Evolutionary conservation across 352 stramenopile species (phyloP), one percentile per base, ranked within the genome.

Genomic region (Globisporangium carolinianum): DNA sequence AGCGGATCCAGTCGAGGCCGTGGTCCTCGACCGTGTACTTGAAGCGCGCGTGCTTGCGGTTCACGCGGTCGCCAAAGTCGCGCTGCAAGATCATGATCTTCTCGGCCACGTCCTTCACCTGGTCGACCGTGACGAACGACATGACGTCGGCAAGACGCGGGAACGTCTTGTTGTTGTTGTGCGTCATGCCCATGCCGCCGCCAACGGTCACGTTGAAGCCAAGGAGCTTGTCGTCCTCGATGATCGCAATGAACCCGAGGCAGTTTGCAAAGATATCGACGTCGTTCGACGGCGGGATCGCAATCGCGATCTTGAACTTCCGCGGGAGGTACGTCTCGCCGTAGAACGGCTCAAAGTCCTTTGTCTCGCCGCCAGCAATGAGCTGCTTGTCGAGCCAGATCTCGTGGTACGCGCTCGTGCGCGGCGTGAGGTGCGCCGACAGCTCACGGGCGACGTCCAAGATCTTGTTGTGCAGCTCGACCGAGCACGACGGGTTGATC

Each of bases 251-350:
- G 61, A 95, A 84, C 32, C 95, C 96, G 55, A 99, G 87, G 67
- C 98, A 97, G 68, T 99, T 98, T 8, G 95, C 97, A 65, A 98
- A 99, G 57, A 99, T 84, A 71, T 99, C 96, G 15, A 99, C 79
- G 46, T 96, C 96, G 71, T 99, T 99, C 53, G 97, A 91, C n/a
- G 95, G 94, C 24, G 95, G 94, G 53, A 99, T 97, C 5, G 96
- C 97, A 17, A 99, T 92, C 55, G 92, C 95, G 66, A 99, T 98
- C 82, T 99, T 99, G 77, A 99, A 99, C 77, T 99, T 99, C n/a
- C 94, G 87, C 4, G 96, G 96, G 54, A 99, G 66, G 72, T 99
- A 99, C 47, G 91, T 83, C 61, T 97, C 87, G 37, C 96, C 96
- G 73, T 99, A 99, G 35, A 99, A 83, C n/a, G 96, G 95, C 76